Conservation (phyloP, 2,329 filamentous ascomycete genomes). For the Neoarthrinium moseri region DNA sequence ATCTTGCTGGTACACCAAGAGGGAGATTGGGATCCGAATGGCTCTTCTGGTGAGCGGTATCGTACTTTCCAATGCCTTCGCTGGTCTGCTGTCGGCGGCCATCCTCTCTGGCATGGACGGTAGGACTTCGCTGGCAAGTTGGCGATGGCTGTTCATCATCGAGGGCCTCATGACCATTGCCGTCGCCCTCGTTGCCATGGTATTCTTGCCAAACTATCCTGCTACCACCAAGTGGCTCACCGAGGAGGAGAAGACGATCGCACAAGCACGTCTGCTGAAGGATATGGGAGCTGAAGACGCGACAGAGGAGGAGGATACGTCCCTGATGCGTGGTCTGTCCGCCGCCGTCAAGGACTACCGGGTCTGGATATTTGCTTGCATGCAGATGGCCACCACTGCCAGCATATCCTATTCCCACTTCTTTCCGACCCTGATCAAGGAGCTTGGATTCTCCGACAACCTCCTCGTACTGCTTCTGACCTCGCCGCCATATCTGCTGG, state of each 20-base stretch:
- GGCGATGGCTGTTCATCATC: constrained; percentile 13
- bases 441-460: constrained; percentile 1
- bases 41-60: neutral
- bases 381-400: constrained; percentile 1
- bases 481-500: neutral
- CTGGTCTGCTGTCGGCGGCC: constrained; percentile 8
- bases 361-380: neutral
- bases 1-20: constrained; percentile 9
- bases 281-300: constrained; percentile 1
- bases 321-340: neutral
- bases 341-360: neutral
- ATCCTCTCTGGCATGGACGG: constrained; percentile 11
- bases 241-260: constrained; percentile 4
- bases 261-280: neutral
- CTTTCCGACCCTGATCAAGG: constrained; percentile 4
- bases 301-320: neutral
- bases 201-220: constrained; percentile 9
- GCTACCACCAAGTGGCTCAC: constrained; percentile 6
- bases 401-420: constrained; percentile 4
- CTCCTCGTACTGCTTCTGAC: neutral
- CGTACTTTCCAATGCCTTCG: constrained; percentile 11
- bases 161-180: constrained; percentile 10
- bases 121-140: neutral
- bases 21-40: constrained; percentile 1
- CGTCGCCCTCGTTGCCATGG: constrained; percentile 4